Evolutionary conservation across 768 basidiomycete species (phyloP).

Genomic region (Boletus rubescentipes): DNA sequence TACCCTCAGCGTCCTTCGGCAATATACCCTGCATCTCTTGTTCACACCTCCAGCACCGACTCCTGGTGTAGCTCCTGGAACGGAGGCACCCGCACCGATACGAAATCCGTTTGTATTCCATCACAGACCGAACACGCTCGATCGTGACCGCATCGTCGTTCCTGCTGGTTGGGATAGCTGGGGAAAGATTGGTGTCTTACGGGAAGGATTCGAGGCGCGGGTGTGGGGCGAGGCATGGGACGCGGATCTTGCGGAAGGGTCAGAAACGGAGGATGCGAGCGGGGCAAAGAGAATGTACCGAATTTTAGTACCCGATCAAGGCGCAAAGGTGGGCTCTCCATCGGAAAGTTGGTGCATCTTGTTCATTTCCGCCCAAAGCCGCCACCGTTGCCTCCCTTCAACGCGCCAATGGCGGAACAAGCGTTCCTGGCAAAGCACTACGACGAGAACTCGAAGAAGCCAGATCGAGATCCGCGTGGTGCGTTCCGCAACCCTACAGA

Average conservation of each 20-base stretch:
- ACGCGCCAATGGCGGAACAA: slow-evolving; percentile 84
- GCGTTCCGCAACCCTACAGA: slow-evolving; percentile 81
- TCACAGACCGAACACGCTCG: slow-evolving; percentile 86
- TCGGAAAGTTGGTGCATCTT: neutral
- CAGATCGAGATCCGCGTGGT: slow-evolving; percentile 85
- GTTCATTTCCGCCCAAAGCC: slow-evolving; percentile 39
- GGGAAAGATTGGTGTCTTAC: slow-evolving; percentile 89
- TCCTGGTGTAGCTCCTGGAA: slow-evolving; percentile 29
- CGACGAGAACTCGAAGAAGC: slow-evolving; percentile 87
- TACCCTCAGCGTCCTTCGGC: slow-evolving; percentile 72
- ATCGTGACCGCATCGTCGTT: slow-evolving; percentile 88
- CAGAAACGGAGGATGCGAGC: slow-evolving; percentile 38
- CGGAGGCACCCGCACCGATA: slow-evolving; percentile 45
- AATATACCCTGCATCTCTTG: slow-evolving; percentile 74
- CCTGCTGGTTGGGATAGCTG: slow-evolving; percentile 98
- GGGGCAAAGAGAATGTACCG: slow-evolving; percentile 70
- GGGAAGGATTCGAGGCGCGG: slow-evolving; percentile 89
- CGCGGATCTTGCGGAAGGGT: slow-evolving; percentile 55
- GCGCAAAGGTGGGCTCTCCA: slow-evolving; percentile 55
- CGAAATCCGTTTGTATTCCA: slow-evolving; percentile 86
- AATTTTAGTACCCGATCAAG: slow-evolving; percentile 72
- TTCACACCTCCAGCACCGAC: slow-evolving; percentile 65
- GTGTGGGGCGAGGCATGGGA: slow-evolving; percentile 81
- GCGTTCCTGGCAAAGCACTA: slow-evolving; percentile 88
- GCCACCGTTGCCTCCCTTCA: slow-evolving; percentile 69